These are phyloP conservation scores for Sclerotinia borealis DNA, from an alignment of 2,329 filamentous ascomycete species.

Conservation along the genomic window DNA sequence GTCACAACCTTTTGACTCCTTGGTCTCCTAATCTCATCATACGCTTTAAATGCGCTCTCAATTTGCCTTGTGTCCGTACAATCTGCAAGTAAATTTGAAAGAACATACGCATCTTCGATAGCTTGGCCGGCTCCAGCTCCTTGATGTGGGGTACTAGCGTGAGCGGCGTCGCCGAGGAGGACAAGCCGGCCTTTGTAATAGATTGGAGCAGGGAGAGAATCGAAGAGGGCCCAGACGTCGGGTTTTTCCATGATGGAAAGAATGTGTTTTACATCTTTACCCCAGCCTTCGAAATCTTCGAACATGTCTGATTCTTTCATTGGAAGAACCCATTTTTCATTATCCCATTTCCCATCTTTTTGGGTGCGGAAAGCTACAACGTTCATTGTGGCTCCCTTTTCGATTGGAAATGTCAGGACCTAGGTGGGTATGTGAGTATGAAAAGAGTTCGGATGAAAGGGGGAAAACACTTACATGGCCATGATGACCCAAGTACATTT, in stretches of 20 bases:
- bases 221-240: conserved; percentile 47
- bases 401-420: conserved; percentile 34
- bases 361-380: conserved; percentile 34
- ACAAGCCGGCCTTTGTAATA: conserved; percentile 41
- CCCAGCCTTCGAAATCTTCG: conserved; percentile 36
- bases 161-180: conserved; percentile 50
- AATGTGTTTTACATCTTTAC: conserved; percentile 33
- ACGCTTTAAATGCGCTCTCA: conserved; percentile 43
- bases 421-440: background rate
- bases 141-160: conserved; percentile 48
- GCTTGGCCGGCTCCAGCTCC: conserved; percentile 51
- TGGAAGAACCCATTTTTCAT: conserved; percentile 37
- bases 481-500: conserved; percentile 50
- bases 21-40: conserved; percentile 42
- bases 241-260: conserved; percentile 37
- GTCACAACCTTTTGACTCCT: conserved; percentile 29
- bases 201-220: conserved; percentile 40
- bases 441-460: conserved; percentile 45
- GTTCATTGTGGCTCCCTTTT: conserved; percentile 51
- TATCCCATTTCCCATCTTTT: conserved; percentile 32
- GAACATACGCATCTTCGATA: conserved; percentile 47
- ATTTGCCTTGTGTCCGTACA: conserved; percentile 34
- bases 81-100: conserved; percentile 42
- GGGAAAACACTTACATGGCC: conserved; percentile 51
- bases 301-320: conserved; percentile 35